Evolutionary conservation across 805 yeast species (phyloP).

Genomic region (Zygoascus flipseniorum): DNA sequence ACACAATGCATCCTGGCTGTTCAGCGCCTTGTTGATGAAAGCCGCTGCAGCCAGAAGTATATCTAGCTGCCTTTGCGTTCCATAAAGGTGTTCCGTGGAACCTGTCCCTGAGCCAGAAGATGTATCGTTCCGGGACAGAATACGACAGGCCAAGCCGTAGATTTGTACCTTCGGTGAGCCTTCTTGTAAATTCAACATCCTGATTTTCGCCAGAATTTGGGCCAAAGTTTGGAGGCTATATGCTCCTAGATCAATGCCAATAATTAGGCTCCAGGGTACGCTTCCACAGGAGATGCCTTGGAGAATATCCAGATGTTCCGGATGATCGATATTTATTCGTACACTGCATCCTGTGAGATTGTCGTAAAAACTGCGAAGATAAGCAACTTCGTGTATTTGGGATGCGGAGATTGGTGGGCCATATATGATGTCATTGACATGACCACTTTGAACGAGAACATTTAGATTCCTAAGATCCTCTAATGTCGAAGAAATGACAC

Average conservation of each 20-base stretch:
- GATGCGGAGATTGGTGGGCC: slow-evolving; percentile 51
- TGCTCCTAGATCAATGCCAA: neutral
- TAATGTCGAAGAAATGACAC: slow-evolving; percentile 57
- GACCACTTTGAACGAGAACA: slow-evolving; percentile 33
- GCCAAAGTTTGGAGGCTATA: neutral
- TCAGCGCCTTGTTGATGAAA: neutral
- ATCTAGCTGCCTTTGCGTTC: neutral
- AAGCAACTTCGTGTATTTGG: slow-evolving; percentile 26
- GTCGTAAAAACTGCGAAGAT: slow-evolving; percentile 33
- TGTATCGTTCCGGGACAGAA: slow-evolving; percentile 77
- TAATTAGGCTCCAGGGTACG: neutral
- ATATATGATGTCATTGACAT: slow-evolving; percentile 41
- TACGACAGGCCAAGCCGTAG: slow-evolving; percentile 51
- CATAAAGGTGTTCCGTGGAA: neutral
- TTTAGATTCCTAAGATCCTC: slow-evolving; percentile 51
- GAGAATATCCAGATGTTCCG: slow-evolving; percentile 46
- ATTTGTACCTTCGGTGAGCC: slow-evolving; percentile 63
- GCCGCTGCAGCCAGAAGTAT: neutral
- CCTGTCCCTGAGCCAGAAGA: slow-evolving; percentile 39
- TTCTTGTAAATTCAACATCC: slow-evolving; percentile 58
- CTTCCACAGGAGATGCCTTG: slow-evolving; percentile 25
- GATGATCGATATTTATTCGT: slow-evolving; percentile 48
- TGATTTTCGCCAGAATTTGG: slow-evolving; percentile 29
- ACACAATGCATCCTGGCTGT: neutral
- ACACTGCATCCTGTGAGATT: slow-evolving; percentile 12